Evolutionary conservation across 2,329 filamentous ascomycete species (phyloP).

Genomic region (Blastomyces parvus): DNA sequence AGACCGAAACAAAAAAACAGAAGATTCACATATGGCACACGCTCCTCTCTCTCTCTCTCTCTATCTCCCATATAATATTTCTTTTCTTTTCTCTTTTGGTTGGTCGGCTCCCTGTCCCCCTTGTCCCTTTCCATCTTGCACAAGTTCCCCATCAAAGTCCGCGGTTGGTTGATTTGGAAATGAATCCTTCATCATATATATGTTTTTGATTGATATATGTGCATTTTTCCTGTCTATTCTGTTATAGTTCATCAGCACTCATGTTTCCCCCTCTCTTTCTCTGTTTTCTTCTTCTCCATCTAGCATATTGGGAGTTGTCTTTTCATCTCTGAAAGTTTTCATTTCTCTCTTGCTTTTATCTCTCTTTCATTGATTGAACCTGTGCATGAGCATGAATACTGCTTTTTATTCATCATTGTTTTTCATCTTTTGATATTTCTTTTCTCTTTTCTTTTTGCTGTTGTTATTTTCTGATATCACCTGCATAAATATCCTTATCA

Average conservation of each 20-base stretch:
- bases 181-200: background rate
- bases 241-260: background rate
- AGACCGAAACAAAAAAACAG: background rate
- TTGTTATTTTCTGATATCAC: background rate
- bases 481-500: no score
- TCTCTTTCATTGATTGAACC: background rate
- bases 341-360: background rate
- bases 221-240: background rate
- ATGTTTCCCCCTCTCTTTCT: background rate
- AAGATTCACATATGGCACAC: background rate
- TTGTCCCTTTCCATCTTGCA: background rate
- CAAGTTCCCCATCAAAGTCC: background rate
- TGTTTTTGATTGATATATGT: background rate
- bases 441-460: no score
- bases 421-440: no score
- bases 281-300: background rate
- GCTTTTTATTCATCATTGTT: background rate
- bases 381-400: background rate
- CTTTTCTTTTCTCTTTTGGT: background rate
- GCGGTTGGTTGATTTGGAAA: background rate
- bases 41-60: background rate
- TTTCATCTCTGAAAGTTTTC: background rate
- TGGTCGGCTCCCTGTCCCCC: no score
- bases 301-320: conserved; percentile 2
- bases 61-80: background rate